phyloP scores from a whole-genome alignment of 441 rosid genomes.

The Syzygium syzygioides region DNA sequence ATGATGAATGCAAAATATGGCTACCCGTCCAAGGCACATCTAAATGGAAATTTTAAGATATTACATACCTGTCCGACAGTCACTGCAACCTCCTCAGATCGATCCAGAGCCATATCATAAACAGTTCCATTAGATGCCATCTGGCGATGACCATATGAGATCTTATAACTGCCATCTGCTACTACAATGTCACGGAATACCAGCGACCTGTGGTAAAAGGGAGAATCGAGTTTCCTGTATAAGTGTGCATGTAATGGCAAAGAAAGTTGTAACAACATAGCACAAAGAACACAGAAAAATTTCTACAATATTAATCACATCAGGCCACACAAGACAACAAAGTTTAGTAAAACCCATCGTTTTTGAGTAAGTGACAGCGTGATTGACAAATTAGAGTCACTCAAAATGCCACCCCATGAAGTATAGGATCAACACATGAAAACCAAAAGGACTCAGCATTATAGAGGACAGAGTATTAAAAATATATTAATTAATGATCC shows the following conservation, averaged over 20 bases:
- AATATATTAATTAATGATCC: not conserved
- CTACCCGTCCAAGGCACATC: not conserved
- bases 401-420: not conserved
- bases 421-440: not conserved
- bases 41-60: conserved; percentile 7
- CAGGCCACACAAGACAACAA: not conserved
- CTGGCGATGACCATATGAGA: conserved; percentile 58
- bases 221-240: conserved; percentile 9
- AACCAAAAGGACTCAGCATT: not conserved
- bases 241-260: not conserved
- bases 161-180: conserved; percentile 27
- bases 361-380: not conserved
- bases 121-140: conserved; percentile 75
- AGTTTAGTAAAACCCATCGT: not conserved
- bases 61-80: conserved; percentile 75
- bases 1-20: not conserved
- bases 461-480: not conserved
- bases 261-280: not conserved
- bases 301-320: not conserved
- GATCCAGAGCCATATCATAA: conserved; percentile 78
- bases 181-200: conserved; percentile 53
- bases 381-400: not conserved
- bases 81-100: conserved; percentile 49
- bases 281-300: not conserved
- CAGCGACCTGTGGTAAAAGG: conserved; percentile 40